Percentiles rank a stretch among this genome's conserved stretches.
phyloP scores from a whole-genome alignment of 2,329 filamentous ascomycete genomes.

The Colletotrichum lini region DNA sequence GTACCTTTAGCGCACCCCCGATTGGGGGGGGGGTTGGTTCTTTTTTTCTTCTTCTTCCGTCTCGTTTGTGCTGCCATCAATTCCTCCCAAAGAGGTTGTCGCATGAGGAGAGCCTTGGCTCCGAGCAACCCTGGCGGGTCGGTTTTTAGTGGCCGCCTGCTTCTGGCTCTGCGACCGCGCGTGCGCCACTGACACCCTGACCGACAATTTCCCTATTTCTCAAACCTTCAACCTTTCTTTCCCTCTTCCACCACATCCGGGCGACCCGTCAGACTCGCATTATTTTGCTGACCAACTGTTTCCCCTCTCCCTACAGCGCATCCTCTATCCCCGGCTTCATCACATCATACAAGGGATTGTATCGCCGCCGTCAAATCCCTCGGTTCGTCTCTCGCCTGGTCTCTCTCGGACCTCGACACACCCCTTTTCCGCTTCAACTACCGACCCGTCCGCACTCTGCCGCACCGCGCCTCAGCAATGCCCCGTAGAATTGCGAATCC shows the following conservation, averaged over 20 bases:
- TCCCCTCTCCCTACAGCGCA: conserved; percentile 12
- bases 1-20: conserved; percentile 22
- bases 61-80: conserved; percentile 32
- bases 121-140: conserved; percentile 22
- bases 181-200: conserved; percentile 41
- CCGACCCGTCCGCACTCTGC: conserved; percentile 29
- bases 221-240: conserved; percentile 29
- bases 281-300: conserved; percentile 34
- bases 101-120: conserved; percentile 17
- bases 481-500: conserved; percentile 72
- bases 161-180: conserved; percentile 29
- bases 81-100: conserved; percentile 13
- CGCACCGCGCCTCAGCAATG: conserved; percentile 59
- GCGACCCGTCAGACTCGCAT: conserved; percentile 5
- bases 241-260: conserved; percentile 38
- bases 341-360: conserved; percentile 21
- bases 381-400: conserved; percentile 13
- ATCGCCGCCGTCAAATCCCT: conserved; percentile 8
- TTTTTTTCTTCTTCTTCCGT: conserved; percentile 6
- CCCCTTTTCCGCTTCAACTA: conserved; percentile 16
- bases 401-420: conserved; percentile 19
- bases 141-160: conserved; percentile 33
- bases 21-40: too few species aligned
- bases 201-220: conserved; percentile 38
- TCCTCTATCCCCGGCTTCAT: conserved; percentile 14